A percentile compares a stretch with the other conserved stretches of the same genome.
Evolutionary conservation across 1,139 yeast species (phyloP).

Genomic region (Yamadazyma aaseri): DNA sequence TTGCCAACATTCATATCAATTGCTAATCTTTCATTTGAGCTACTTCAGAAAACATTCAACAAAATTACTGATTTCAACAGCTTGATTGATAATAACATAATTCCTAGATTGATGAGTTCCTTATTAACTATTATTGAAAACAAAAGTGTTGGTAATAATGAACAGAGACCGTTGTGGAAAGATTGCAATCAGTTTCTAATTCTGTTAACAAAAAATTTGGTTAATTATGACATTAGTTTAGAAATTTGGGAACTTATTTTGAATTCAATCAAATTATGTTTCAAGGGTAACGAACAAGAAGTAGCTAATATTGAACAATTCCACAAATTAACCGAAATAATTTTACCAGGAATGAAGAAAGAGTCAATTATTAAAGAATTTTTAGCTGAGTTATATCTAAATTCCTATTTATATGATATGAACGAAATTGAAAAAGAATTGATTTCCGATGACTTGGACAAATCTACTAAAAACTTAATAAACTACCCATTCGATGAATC

Average conservation of each 20-base stretch:
- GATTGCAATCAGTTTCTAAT: slow-evolving; percentile 36
- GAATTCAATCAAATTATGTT: slow-evolving; percentile 41
- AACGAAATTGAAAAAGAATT: slow-evolving; percentile 28
- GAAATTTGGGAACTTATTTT: slow-evolving; percentile 50
- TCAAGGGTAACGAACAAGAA: slow-evolving; percentile 42
- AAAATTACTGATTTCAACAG: slow-evolving; percentile 27
- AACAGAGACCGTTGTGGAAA: slow-evolving; percentile 41
- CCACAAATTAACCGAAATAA: slow-evolving; percentile 34
- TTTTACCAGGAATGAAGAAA: slow-evolving; percentile 38
- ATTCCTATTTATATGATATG: slow-evolving; percentile 36
- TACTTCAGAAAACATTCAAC: slow-evolving; percentile 38
- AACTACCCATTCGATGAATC: slow-evolving; percentile 24
- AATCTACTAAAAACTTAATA: slow-evolving; percentile 19
- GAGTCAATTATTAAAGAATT: slow-evolving; percentile 37
- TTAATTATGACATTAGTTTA: slow-evolving; percentile 13
- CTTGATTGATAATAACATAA: slow-evolving; percentile 46
- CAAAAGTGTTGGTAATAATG: slow-evolving; percentile 36
- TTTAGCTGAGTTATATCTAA: slow-evolving; percentile 31
- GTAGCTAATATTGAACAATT: slow-evolving; percentile 49
- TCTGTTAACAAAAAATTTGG: slow-evolving; percentile 17
- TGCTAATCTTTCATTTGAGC: slow-evolving; percentile 49
- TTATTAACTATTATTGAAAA: slow-evolving; percentile 28
- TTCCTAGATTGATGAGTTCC: slow-evolving; percentile 27
- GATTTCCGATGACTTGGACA: slow-evolving; percentile 10
- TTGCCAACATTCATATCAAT: slow-evolving; percentile 70